A percentile compares a stretch with the other conserved stretches of the same genome.
These are phyloP conservation scores for Nitzschia palea DNA, from an alignment of 108 stramenopile genomes.

Conservation along the genomic window DNA sequence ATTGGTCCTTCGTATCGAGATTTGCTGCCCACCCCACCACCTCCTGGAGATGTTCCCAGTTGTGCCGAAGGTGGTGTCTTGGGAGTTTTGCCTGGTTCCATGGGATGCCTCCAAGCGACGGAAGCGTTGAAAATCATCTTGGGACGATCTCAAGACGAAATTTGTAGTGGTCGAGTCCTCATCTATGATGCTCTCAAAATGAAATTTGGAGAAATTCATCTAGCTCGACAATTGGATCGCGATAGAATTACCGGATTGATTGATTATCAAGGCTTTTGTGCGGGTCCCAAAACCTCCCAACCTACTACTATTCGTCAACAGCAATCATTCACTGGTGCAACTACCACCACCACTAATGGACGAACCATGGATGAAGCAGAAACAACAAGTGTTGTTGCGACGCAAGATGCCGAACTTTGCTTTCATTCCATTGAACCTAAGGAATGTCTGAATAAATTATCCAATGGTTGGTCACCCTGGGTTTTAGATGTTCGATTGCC, in stretches of 20 bases:
- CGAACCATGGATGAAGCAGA: constrained; percentile 86
- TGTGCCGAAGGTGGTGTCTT: constrained; percentile 96
- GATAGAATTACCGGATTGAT: constrained; percentile 59
- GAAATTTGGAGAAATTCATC: constrained; percentile 75
- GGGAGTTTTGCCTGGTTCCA: constrained; percentile 91
- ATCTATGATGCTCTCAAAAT: constrained; percentile 85
- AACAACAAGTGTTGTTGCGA: constrained; percentile 9
- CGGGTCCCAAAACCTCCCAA: constrained; percentile 52
- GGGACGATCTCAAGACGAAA: constrained; percentile 49
- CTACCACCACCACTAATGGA: constrained; percentile 26
- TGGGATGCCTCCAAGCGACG: constrained; percentile 95
- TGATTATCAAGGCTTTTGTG: constrained; percentile 89
- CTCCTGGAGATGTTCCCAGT: constrained; percentile 88
- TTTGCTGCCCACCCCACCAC: constrained; percentile 87
- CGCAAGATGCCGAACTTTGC: constrained; percentile 12
- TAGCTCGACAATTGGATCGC: constrained; percentile 43
- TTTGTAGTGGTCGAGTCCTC: constrained; percentile 72
- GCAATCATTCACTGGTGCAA: background rate
- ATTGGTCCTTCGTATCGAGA: constrained; percentile 89
- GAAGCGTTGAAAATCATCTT: constrained; percentile 87
- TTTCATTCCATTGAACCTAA: constrained; percentile 70
- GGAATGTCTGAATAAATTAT: constrained; percentile 71
- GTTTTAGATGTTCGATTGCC: constrained; percentile 90
- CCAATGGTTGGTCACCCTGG: constrained; percentile 90
- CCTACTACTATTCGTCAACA: constrained; percentile 1